Evolutionary conservation across 805 yeast species (phyloP).

Genomic region (Saturnispora bothae): DNA sequence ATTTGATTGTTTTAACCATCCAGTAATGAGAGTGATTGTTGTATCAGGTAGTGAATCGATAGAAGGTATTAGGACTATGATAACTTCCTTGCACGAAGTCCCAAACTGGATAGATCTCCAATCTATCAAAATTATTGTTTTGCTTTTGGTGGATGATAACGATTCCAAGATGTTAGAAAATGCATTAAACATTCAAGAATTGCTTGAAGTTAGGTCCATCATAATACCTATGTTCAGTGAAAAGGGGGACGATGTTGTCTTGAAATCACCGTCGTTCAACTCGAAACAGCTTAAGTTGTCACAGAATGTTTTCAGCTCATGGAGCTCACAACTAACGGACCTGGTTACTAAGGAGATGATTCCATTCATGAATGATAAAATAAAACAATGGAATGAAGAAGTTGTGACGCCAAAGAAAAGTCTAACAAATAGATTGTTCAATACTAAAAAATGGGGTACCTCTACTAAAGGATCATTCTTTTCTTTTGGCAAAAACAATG

Average conservation of each 20-base stretch:
- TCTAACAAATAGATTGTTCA: constrained; percentile 58
- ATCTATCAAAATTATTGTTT: constrained; percentile 45
- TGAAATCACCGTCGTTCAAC: constrained; percentile 25
- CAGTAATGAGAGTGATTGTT: constrained; percentile 63
- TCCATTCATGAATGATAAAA: constrained; percentile 79
- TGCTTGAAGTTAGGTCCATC: constrained; percentile 16
- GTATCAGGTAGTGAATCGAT: constrained; percentile 45
- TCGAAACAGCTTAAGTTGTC: constrained; percentile 11
- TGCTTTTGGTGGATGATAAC: constrained; percentile 40
- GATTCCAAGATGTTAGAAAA: constrained; percentile 34
- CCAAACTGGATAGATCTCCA: constrained; percentile 61
- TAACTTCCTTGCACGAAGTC: constrained; percentile 35
- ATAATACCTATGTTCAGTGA: constrained; percentile 1
- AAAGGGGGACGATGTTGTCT: background rate
- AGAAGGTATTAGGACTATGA: constrained; percentile 45
- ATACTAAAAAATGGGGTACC: constrained; percentile 43
- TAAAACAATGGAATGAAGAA: constrained; percentile 79
- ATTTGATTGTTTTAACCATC: constrained; percentile 82
- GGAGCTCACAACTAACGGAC: constrained; percentile 35
- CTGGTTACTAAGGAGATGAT: constrained; percentile 41
- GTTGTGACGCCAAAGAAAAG: constrained; percentile 68
- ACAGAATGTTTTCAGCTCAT: constrained; percentile 15
- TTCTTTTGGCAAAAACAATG: constrained; percentile 18
- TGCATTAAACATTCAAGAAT: constrained; percentile 24
- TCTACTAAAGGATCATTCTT: constrained; percentile 25